These are phyloP conservation scores for Ophidiomyces ophidiicola DNA, from an alignment of 2,329 filamentous ascomycete genomes.

Conservation along the genomic window DNA sequence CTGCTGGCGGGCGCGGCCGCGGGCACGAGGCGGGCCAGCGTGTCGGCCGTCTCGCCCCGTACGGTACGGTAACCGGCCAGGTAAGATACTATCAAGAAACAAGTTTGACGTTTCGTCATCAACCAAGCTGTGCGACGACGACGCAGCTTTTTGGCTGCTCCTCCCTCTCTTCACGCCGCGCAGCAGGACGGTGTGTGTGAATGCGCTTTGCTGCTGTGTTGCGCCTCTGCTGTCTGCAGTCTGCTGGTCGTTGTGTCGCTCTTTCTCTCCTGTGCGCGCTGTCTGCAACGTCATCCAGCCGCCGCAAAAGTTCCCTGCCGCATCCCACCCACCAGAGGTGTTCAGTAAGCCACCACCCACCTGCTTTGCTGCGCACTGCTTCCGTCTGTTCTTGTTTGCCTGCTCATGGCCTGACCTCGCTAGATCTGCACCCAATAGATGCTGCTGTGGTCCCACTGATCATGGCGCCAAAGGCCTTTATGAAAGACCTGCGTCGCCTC, in stretches of 20 bases:
- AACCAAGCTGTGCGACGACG: no score
- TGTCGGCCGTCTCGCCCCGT: no score
- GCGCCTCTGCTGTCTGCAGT: no score
- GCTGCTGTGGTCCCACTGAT: background rate
- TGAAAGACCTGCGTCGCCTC: slow-evolving; percentile 64
- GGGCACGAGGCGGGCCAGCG: no score
- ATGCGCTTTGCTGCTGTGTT: no score
- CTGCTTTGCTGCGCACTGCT: background rate
- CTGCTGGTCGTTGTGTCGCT: background rate
- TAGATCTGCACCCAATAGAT: background rate
- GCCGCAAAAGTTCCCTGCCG: background rate
- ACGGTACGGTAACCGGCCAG: no score
- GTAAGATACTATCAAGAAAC: no score
- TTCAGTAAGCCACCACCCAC: background rate
- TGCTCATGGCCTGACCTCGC: background rate
- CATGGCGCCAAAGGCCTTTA: slow-evolving; percentile 41
- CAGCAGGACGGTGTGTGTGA: no score
- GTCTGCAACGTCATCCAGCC: background rate
- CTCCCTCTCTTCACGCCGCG: no score
- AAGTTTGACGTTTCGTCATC: no score
- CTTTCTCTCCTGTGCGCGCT: background rate
- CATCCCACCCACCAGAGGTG: background rate
- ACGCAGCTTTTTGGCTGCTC: no score
- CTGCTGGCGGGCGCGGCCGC: no score
- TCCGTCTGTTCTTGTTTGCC: background rate